Base-by-base conservation (phyloP, 192 early-diverging fungal genomes). In the Podila minutissima region DNA sequence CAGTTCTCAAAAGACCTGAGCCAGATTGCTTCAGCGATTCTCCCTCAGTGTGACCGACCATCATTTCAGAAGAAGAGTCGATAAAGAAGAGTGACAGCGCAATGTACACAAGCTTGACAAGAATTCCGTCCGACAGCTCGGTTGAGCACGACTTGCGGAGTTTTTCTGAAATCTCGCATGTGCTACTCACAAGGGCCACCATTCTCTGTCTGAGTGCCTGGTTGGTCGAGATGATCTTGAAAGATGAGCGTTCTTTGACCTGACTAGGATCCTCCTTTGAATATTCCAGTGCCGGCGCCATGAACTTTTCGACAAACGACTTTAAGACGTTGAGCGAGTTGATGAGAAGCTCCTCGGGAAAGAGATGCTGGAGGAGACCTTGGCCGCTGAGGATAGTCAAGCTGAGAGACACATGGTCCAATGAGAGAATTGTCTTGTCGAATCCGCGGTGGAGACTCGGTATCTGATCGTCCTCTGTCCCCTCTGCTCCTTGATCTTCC, bases 61-160 rank as follows among this genome's bases (percentile, higher is more conserved):
- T 50, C 31, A 32, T 12, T 48, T 66, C 75, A 3, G 71, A 72
- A 19, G 57, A 64, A 13, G 75, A 58, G 51, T 88, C 84, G 11
- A 88, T 76, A 57, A 90, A 90, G 72, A 88, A 90, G 20, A 87
- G 77, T 1, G 79, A 82, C 35, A 89, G 74, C 31, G 70, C 74
- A 28, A 83, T 84, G 55, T 86, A 89, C 17, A 82, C 72, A 26
- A 88, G 35, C n/a, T 83, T 86, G 28, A 89, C 79, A 7, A 89
- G 55, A 26, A 85, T 70, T 24, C 67, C 59, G 24, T 89, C 88
- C 5, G 87, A 86, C 20, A 87, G 19, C 6, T 88, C 88, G 26
- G 26, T 28, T 3, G 22, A 15, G 9, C 66, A 49, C 3, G 67
- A 37, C 5, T 19, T 50, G 6, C 70, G 31, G 8, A 81, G 62